A percentile compares a stretch with the other conserved stretches of the same genome.
Evolutionary conservation across 1,139 yeast genomes (phyloP).

Genomic region (Ogataea hybrid): DNA sequence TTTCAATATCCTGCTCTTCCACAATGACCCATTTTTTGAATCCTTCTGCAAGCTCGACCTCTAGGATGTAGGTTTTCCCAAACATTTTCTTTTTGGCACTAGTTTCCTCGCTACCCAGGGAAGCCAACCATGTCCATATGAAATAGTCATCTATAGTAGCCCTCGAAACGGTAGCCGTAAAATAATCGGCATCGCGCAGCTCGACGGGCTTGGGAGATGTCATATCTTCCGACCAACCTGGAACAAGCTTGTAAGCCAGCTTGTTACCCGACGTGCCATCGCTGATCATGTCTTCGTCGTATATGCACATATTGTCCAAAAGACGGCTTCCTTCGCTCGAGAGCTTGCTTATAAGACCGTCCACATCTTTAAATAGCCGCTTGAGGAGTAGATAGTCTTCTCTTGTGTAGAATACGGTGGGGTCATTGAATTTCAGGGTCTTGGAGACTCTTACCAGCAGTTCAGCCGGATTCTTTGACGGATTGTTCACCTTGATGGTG

Average conservation of each 20-base stretch:
- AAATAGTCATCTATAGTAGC: slow-evolving; percentile 82
- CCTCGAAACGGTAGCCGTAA: slow-evolving; percentile 55
- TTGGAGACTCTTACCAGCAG: slow-evolving; percentile 60
- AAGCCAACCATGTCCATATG: slow-evolving; percentile 88
- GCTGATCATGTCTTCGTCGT: slow-evolving; percentile 29
- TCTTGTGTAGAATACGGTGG: slow-evolving; percentile 65
- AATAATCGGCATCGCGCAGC: slow-evolving; percentile 24
- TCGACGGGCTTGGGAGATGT: slow-evolving; percentile 16
- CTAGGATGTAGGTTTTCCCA: slow-evolving; percentile 72
- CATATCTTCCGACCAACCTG: slow-evolving; percentile 42
- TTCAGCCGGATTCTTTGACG: slow-evolving; percentile 59
- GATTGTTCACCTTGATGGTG: slow-evolving; percentile 58
- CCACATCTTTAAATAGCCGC: slow-evolving; percentile 60
- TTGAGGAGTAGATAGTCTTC: slow-evolving; percentile 79
- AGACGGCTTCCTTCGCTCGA: slow-evolving; percentile 75
- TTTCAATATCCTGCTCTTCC: slow-evolving; percentile 59
- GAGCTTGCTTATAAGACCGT: slow-evolving; percentile 61
- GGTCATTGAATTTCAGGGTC: slow-evolving; percentile 66
- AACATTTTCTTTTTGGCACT: slow-evolving; percentile 61
- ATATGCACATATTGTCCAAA: slow-evolving; percentile 51
- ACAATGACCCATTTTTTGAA: slow-evolving; percentile 83
- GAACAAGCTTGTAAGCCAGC: slow-evolving; percentile 41
- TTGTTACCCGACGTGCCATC: slow-evolving; percentile 29
- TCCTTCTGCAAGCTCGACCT: slow-evolving; percentile 52
- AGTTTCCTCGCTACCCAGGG: slow-evolving; percentile 75